Evolutionary conservation across 2,329 filamentous ascomycete species (phyloP).

Genomic region (Sporothrix inflata): DNA sequence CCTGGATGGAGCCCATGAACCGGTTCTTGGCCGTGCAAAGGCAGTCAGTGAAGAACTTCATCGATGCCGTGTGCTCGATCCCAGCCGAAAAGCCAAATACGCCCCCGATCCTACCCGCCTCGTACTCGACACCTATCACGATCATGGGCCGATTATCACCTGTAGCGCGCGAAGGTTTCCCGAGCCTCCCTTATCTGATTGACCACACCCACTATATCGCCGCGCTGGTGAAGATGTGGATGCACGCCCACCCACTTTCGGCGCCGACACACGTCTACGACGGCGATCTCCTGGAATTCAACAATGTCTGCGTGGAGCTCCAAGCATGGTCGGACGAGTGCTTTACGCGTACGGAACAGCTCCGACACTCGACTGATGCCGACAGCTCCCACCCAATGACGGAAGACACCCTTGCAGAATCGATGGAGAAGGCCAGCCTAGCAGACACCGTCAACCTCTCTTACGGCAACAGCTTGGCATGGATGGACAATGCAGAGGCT

Average conservation of each 20-base stretch:
- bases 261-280: slow-evolving; percentile 46
- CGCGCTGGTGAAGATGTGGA: slow-evolving; percentile 79
- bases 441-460: slow-evolving; percentile 45
- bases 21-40: slow-evolving; percentile 76
- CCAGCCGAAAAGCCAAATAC: slow-evolving; percentile 66
- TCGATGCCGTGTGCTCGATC: slow-evolving; percentile 84
- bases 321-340: slow-evolving; percentile 57
- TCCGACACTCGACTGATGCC: slow-evolving; percentile 46
- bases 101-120: slow-evolving; percentile 67
- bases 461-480: slow-evolving; percentile 39
- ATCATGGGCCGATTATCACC: slow-evolving; percentile 82
- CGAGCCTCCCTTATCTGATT: slow-evolving; percentile 88
- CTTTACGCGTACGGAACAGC: slow-evolving; percentile 52
- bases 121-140: slow-evolving; percentile 89
- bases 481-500: slow-evolving; percentile 30
- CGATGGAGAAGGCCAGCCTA: slow-evolving; percentile 50
- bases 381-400: slow-evolving; percentile 33
- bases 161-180: slow-evolving; percentile 86
- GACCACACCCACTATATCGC: slow-evolving; percentile 87
- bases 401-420: slow-evolving; percentile 48
- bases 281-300: slow-evolving; percentile 59
- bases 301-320: slow-evolving; percentile 53
- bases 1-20: slow-evolving; percentile 99
- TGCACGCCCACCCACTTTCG: slow-evolving; percentile 55
- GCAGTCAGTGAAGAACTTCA: slow-evolving; percentile 80